Evolutionary conservation across 805 yeast species (phyloP).

Genomic region (Cyberlindnera saturnus): DNA sequence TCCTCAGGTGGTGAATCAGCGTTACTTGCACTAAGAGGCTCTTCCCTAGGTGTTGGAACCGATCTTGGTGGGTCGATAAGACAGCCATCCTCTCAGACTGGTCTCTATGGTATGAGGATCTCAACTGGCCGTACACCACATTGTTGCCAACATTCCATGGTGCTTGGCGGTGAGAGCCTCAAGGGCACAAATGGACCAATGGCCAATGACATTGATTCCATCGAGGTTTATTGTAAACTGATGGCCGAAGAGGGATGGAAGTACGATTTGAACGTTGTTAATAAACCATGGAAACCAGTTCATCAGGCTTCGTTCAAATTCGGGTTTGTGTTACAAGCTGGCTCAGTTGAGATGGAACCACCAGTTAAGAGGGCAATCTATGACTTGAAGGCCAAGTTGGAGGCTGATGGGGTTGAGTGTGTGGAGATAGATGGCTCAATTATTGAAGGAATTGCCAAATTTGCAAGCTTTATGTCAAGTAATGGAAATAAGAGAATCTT

Average conservation of each 20-base stretch:
- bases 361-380: conserved; percentile 43
- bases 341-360: conserved; percentile 40
- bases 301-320: conserved; percentile 31
- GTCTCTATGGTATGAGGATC: conserved; percentile 38
- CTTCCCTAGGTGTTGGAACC: conserved; percentile 47
- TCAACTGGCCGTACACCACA: conserved; percentile 36
- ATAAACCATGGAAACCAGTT: conserved; percentile 38
- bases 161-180: conserved; percentile 25
- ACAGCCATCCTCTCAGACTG: conserved; percentile 39
- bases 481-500: conserved; percentile 35
- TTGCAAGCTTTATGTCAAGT: conserved; percentile 29
- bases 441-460: conserved; percentile 27
- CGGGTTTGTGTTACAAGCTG: conserved; percentile 37
- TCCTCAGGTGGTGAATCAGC: conserved; percentile 52
- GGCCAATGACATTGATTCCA: conserved; percentile 29
- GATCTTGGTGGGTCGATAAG: conserved; percentile 51
- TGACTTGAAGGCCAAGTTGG: conserved; percentile 23
- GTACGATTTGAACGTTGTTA: conserved; percentile 33
- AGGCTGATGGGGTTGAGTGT: conserved; percentile 42
- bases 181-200: conserved; percentile 44
- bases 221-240: conserved; percentile 30
- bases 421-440: conserved; percentile 36
- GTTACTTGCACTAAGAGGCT: conserved; percentile 36
- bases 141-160: conserved; percentile 11
- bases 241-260: conserved; percentile 34